phyloP scores from a whole-genome alignment of 2,329 filamentous ascomycete species.

The Samsoniella hepiali region DNA sequence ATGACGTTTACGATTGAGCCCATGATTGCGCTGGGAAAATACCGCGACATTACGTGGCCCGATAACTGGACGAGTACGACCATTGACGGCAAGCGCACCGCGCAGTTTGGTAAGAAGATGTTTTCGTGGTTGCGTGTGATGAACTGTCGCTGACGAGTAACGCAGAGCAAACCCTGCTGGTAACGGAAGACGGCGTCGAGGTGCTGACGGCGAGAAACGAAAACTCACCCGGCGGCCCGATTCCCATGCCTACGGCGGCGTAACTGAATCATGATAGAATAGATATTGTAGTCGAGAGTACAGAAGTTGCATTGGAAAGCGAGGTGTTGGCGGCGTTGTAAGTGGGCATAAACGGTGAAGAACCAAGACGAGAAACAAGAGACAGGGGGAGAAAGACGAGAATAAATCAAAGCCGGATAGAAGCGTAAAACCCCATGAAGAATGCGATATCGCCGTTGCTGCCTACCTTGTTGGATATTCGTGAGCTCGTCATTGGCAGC shows the following conservation, averaged over 20 bases:
- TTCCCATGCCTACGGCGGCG: slow-evolving; percentile 50
- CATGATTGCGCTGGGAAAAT: slow-evolving; percentile 91
- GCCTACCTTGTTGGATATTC: slow-evolving; percentile 5
- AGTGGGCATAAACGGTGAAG: neutral
- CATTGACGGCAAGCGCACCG: slow-evolving; percentile 81
- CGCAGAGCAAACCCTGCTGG: slow-evolving; percentile 74
- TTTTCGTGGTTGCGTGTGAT: neutral
- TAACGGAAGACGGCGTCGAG: slow-evolving; percentile 80
- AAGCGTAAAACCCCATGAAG: neutral
- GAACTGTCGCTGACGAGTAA: slow-evolving; percentile 24
- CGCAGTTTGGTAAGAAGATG: slow-evolving; percentile 74
- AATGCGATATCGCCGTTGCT: neutral
- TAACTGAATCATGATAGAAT: slow-evolving; percentile 19
- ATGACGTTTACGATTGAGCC: slow-evolving; percentile 99
- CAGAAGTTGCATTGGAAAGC: slow-evolving; percentile 14
- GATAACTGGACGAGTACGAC: slow-evolving; percentile 99
- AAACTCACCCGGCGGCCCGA: slow-evolving; percentile 71
- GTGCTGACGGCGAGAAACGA: slow-evolving; percentile 70
- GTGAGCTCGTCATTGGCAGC: slow-evolving; percentile 7
- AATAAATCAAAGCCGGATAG: neutral
- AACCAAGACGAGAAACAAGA: neutral
- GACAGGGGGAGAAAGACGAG: neutral
- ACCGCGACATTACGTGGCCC: slow-evolving; percentile 93
- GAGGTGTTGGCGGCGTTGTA: slow-evolving; percentile 16
- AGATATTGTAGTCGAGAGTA: neutral